These are phyloP conservation scores for Petunia axillaris DNA, from an alignment of 257 asterid genomes.

Conservation along the genomic window DNA sequence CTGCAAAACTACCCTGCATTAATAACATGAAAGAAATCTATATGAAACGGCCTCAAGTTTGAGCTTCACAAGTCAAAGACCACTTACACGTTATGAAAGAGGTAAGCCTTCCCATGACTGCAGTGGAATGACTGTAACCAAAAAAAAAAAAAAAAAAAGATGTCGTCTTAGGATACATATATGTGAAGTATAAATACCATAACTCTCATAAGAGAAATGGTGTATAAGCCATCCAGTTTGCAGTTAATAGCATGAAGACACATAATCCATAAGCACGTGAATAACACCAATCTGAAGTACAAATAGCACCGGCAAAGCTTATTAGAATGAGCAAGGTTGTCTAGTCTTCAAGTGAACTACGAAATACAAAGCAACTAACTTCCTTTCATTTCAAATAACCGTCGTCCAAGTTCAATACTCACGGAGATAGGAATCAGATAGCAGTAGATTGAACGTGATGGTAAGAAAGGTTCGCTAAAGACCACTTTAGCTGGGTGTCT, in stretches of 20 bases:
- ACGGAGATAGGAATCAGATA: background rate
- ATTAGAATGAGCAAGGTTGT: background rate
- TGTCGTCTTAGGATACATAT: conserved; percentile 37
- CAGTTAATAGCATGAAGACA: conserved; percentile 12
- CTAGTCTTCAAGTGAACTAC: background rate
- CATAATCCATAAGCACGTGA: background rate
- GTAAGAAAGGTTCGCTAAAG: background rate
- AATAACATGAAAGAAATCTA: background rate
- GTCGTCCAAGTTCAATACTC: background rate
- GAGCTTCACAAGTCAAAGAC: conserved; percentile 24
- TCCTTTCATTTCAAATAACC: conserved; percentile 8
- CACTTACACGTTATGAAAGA: conserved; percentile 74
- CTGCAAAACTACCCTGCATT: background rate
- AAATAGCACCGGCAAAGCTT: background rate
- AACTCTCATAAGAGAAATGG: background rate
- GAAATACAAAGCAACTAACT: background rate
- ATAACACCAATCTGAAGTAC: background rate
- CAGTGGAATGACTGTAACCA: conserved; percentile 65
- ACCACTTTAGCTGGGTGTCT: background rate
- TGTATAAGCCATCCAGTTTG: background rate
- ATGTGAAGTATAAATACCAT: background rate
- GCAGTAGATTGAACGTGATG: background rate
- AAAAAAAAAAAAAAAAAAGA: conserved; percentile 37
- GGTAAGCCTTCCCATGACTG: conserved; percentile 87
- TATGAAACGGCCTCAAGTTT: background rate